These are phyloP conservation scores for Spinacia oleracea DNA, from an alignment of 179 eudicot species.

Conservation along the genomic window DNA sequence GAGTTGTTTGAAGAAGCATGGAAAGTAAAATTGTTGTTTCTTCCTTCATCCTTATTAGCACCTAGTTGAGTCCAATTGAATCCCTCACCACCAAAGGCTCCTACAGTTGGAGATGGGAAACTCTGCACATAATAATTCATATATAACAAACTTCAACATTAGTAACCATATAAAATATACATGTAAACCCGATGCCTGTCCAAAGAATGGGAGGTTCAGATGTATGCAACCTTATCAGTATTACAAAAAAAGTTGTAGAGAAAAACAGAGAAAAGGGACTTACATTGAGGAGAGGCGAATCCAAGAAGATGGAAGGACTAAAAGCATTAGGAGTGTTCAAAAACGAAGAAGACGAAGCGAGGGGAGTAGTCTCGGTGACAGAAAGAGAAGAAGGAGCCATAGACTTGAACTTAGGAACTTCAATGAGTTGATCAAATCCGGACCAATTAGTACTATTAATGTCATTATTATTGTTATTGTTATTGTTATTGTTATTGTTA, in stretches of 20 bases:
- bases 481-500: neutral
- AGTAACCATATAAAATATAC: neutral
- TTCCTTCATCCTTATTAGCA: conserved; percentile 31
- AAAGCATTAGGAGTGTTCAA: conserved; percentile 48
- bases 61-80: conserved; percentile 34
- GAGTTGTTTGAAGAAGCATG: conserved; percentile 48
- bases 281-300: conserved; percentile 74
- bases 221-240: neutral
- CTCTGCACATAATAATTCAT: conserved; percentile 50
- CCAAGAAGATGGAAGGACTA: conserved; percentile 66
- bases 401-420: conserved; percentile 64
- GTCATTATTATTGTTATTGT: conserved; percentile 4
- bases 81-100: conserved; percentile 45
- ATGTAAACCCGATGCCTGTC: neutral
- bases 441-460: conserved; percentile 18
- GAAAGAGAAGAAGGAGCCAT: conserved; percentile 49
- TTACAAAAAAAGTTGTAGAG: too few relatives aligned
- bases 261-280: conserved; percentile 14
- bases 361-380: conserved; percentile 37
- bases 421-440: conserved; percentile 30
- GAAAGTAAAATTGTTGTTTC: conserved; percentile 52
- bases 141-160: neutral
- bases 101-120: conserved; percentile 69
- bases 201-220: neutral
- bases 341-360: conserved; percentile 45